phyloP scores from a whole-genome alignment of 495 filamentous ascomycete species.

The Cercophora newfieldiana region DNA sequence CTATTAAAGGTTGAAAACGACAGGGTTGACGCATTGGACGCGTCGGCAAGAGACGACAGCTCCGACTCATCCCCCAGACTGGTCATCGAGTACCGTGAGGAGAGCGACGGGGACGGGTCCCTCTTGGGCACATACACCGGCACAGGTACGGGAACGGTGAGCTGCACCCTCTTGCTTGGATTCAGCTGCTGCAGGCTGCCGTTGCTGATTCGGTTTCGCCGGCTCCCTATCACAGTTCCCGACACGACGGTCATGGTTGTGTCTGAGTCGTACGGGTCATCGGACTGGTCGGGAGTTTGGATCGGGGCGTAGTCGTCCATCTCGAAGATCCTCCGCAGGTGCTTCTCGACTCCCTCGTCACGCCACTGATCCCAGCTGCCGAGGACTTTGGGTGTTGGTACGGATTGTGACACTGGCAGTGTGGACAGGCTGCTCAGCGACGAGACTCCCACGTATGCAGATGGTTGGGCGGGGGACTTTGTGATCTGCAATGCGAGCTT shows the following conservation, averaged over 20 bases:
- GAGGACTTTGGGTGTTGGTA: too few relatives aligned
- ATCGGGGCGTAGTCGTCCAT: not conserved
- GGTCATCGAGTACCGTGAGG: not conserved
- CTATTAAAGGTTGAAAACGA: not conserved
- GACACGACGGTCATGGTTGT: not conserved
- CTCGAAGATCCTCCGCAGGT: not conserved
- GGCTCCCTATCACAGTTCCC: not conserved
- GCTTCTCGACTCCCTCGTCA: not conserved
- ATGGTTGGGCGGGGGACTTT: not conserved
- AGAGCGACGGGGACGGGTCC: not conserved
- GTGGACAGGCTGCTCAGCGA: not conserved
- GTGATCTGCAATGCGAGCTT: not conserved
- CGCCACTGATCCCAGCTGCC: not conserved
- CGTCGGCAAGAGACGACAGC: not conserved
- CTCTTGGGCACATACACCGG: not conserved
- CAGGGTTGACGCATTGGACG: not conserved
- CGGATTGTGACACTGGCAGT: not conserved
- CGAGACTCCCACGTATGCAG: not conserved
- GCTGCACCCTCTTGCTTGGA: not conserved
- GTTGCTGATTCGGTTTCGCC: not conserved
- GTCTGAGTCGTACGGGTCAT: not conserved
- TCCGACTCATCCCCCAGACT: not conserved
- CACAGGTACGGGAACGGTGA: too few relatives aligned
- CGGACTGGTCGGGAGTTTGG: not conserved
- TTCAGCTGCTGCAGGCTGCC: not conserved